Base-by-base conservation (phyloP, 139 green algal species). In the Chlorella sp. region DNA sequence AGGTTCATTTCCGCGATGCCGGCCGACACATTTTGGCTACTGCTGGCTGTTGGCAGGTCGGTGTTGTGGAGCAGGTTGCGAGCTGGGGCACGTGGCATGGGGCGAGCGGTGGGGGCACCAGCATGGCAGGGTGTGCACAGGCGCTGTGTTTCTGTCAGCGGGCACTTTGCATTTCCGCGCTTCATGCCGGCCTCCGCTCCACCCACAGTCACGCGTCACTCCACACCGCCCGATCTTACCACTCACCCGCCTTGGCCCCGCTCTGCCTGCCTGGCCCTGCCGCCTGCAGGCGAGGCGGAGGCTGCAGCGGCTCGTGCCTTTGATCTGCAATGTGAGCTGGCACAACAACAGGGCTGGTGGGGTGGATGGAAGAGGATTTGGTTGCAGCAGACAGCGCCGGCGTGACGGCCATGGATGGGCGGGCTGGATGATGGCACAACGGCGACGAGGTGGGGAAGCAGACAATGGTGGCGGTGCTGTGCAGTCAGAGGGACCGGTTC, bases 401-500 rank as follows among this genome's bases (percentile, higher is more conserved):
- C 16, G 77, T 32, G 53, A 37, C 39, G 71, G 18, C 81, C 5
- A 81, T 22, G 30, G 64, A n/a, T 36, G 66, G 78, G 68, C 28
- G 53, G 57, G 32, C 34, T 42, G 64, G 85, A 69, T 81, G 91
- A 85, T 36, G 60, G 79, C 22, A 21, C 53, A 32, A n/a, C n/a
- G 57, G 34, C 24, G 89, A 28, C 12, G 68, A 24, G 3, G 89
- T 36, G 9, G 91, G 87, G 0, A 93, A 94, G 78, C 85, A 87
- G 57, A 93, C 91, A 15, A 97, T 99, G 97, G 64, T 98, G 66
- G 73, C 91, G 4, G 96, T 98, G 64, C 89, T 99, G 69, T 95
- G 93, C 83, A 93, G 90, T 36, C 97, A 99, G 88, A 89, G 97
- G 18, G 97, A 99, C 91, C 89, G 97, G 64, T 95, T 98, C 68